Evolutionary conservation across 2,329 filamentous ascomycete species (phyloP).

Genomic region (Fusarium sp.): DNA sequence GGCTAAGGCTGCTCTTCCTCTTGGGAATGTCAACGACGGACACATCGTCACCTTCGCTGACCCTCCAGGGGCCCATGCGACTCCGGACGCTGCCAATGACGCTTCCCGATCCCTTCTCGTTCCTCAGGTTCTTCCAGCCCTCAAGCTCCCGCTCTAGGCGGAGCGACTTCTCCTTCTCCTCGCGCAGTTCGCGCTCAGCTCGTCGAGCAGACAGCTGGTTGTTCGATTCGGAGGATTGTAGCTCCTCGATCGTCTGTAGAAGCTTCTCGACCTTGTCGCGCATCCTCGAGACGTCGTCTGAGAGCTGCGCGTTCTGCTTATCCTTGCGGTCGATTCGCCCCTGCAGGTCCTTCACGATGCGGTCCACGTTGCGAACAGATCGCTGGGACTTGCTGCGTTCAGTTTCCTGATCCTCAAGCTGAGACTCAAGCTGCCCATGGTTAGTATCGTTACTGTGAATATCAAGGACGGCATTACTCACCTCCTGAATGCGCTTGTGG

Average conservation of each 20-base stretch:
- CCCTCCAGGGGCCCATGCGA: conserved; percentile 48
- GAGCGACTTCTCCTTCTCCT: conserved; percentile 85
- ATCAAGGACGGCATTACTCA: conserved; percentile 58
- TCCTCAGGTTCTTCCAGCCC: conserved; percentile 80
- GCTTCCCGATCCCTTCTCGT: conserved; percentile 66
- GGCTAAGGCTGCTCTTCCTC: conserved; percentile 73
- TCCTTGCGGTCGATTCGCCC: conserved; percentile 92
- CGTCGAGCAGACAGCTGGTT: conserved; percentile 85
- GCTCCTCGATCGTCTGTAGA: conserved; percentile 90
- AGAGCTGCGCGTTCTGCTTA: conserved; percentile 82
- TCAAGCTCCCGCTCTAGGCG: conserved; percentile 90
- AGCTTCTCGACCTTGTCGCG: conserved; percentile 93
- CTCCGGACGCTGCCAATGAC: conserved; percentile 58
- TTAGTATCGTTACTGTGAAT: conserved; percentile 28
- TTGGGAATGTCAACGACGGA: conserved; percentile 65
- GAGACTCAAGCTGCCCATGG: conserved; percentile 78
- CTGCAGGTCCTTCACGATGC: conserved; percentile 92
- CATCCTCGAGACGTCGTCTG: conserved; percentile 85
- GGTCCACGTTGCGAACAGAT: conserved; percentile 91
- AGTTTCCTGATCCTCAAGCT: conserved; percentile 84
- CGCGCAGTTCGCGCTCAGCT: conserved; percentile 88
- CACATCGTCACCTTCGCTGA: conserved; percentile 53
- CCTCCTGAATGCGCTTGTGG: conserved; percentile 94
- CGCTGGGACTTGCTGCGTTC: conserved; percentile 84
- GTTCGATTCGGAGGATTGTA: conserved; percentile 86